Evolutionary conservation across 2,329 filamentous ascomycete genomes (phyloP).

Genomic region (Neonectria sp.): DNA sequence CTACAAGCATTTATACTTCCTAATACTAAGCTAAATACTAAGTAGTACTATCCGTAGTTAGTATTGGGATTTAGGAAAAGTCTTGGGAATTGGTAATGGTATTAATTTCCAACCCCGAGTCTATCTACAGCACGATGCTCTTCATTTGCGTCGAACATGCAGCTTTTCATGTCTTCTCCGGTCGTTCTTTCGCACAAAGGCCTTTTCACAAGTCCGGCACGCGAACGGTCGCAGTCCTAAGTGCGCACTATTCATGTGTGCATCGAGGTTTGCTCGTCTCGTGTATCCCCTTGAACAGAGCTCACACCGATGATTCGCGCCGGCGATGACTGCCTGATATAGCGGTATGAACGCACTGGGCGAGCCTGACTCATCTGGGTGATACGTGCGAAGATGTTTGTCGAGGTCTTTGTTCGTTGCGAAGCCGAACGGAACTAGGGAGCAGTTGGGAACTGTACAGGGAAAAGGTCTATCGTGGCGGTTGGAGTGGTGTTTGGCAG

Average conservation of each 20-base stretch:
- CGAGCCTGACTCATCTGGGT: slow-evolving; percentile 4
- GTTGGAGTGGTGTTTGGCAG: slow-evolving; percentile 53
- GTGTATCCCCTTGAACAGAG: slow-evolving; percentile 57
- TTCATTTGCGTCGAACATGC: slow-evolving; percentile 25
- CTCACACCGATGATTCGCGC: slow-evolving; percentile 45
- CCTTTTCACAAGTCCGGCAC: slow-evolving; percentile 50
- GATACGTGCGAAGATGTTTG: slow-evolving; percentile 43
- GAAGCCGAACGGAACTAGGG: slow-evolving; percentile 56
- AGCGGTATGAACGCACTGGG: not conserved
- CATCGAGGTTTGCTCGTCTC: slow-evolving; percentile 52
- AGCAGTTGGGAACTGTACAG: slow-evolving; percentile 54
- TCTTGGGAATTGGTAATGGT: too few species aligned
- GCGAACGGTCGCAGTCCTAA: slow-evolving; percentile 50
- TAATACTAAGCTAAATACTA: too few species aligned
- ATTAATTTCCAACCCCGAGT: too few species aligned
- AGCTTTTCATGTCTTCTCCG: slow-evolving; percentile 52
- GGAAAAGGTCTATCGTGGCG: slow-evolving; percentile 58
- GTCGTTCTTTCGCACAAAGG: slow-evolving; percentile 53
- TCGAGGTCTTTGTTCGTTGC: slow-evolving; percentile 54
- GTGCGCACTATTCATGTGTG: slow-evolving; percentile 54
- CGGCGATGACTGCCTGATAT: not conserved
- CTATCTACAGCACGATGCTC: too few species aligned
- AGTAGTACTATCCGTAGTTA: too few species aligned
- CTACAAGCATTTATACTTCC: too few species aligned
- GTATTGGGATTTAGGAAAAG: too few species aligned